Percentiles rank a stretch among this genome's conserved stretches.
Conservation (phyloP, 805 yeast species). For the Candida xyloterini region DNA sequence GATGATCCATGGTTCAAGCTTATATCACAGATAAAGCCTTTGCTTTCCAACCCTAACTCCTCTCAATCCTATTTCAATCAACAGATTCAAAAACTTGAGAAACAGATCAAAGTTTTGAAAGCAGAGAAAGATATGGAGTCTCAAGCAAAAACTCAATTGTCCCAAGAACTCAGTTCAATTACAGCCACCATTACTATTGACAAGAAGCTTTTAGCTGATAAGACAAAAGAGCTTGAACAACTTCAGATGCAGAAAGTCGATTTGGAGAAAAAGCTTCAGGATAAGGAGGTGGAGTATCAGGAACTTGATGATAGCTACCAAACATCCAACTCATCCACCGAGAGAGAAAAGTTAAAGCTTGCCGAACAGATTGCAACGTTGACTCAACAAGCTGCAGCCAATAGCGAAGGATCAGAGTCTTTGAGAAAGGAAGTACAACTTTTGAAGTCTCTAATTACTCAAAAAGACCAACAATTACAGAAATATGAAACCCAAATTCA, state of each 20-base stretch:
- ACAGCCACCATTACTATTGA: slow-evolving; percentile 31
- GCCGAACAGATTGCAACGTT: slow-evolving; percentile 20
- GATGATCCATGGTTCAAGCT: slow-evolving; percentile 79
- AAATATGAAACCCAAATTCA: slow-evolving; percentile 30
- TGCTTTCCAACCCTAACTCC: slow-evolving; percentile 41
- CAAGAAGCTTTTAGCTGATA: slow-evolving; percentile 27
- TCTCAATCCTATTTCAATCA: slow-evolving; percentile 48
- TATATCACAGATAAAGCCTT: slow-evolving; percentile 68
- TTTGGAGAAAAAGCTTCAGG: slow-evolving; percentile 13
- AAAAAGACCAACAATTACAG: slow-evolving; percentile 36
- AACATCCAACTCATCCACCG: slow-evolving; percentile 3
- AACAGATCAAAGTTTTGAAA: slow-evolving; percentile 53
- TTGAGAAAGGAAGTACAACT: slow-evolving; percentile 31
- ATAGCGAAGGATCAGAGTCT: slow-evolving; percentile 8
- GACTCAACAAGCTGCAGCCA: slow-evolving; percentile 13
- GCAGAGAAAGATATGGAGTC: slow-evolving; percentile 28
- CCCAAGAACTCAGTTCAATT: slow-evolving; percentile 34
- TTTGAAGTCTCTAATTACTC: slow-evolving; percentile 27
- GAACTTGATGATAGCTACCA: slow-evolving; percentile 12
- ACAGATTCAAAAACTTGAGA: slow-evolving; percentile 55
- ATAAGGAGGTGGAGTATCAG: slow-evolving; percentile 5
- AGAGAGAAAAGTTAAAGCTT: slow-evolving; percentile 20
- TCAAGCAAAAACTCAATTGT: slow-evolving; percentile 42
- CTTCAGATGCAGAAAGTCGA: slow-evolving; percentile 9
- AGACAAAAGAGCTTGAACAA: slow-evolving; percentile 27